Evolutionary conservation across 192 early-diverging fungal genomes (phyloP).

Genomic region (Coemansia reversa): DNA sequence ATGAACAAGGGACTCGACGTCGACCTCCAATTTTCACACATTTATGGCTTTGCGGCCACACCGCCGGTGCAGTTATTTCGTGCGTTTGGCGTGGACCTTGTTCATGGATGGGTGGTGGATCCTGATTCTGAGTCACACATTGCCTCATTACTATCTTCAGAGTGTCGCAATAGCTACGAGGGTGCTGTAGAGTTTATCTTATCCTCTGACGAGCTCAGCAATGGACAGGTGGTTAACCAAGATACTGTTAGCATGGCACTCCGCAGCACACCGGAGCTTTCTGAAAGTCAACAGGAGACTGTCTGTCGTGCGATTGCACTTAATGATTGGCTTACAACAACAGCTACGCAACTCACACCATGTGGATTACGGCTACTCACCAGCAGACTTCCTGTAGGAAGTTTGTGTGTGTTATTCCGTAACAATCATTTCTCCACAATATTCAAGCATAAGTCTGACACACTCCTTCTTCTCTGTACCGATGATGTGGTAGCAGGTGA

Average conservation of each 20-base stretch:
- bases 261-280: background rate
- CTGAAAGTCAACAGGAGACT: conserved; percentile 9
- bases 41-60: conserved; percentile 69
- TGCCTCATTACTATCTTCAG: conserved; percentile 55
- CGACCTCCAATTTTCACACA: conserved; percentile 78
- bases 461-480: conserved; percentile 64
- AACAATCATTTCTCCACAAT: conserved; percentile 92
- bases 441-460: conserved; percentile 57
- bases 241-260: background rate
- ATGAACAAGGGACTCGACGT: conserved; percentile 67
- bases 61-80: conserved; percentile 67
- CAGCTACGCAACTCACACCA: conserved; percentile 81
- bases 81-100: conserved; percentile 73
- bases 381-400: conserved; percentile 58
- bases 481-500: conserved; percentile 68
- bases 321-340: conserved; percentile 69
- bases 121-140: conserved; percentile 57
- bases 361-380: conserved; percentile 70
- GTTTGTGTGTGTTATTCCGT: conserved; percentile 80
- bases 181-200: conserved; percentile 76
- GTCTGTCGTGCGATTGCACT: conserved; percentile 52
- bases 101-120: conserved; percentile 90
- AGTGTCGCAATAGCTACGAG: conserved; percentile 71
- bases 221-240: conserved; percentile 11
- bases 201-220: conserved; percentile 54